A percentile compares a stretch with the other conserved stretches of the same genome.
phyloP scores from a whole-genome alignment of 2,329 filamentous ascomycete genomes.

The Pseudocercospora pini-densiflorae region DNA sequence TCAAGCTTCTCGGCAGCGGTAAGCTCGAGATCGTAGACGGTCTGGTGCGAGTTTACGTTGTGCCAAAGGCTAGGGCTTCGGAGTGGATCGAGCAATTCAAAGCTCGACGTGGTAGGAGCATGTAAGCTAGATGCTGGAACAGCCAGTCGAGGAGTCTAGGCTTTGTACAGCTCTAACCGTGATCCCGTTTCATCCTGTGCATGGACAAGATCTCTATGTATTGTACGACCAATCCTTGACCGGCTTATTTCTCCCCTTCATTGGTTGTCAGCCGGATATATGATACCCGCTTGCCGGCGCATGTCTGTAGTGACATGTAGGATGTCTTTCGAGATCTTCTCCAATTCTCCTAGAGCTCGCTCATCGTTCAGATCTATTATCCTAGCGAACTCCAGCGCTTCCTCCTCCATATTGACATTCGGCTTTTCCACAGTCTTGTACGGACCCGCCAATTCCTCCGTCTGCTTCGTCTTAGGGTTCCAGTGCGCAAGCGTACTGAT shows the following conservation, averaged over 20 bases:
- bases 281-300: slow-evolving; percentile 50
- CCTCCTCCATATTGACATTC: slow-evolving; percentile 53
- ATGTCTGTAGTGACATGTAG: slow-evolving; percentile 49
- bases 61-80: slow-evolving; percentile 71
- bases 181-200: neutral
- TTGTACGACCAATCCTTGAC: slow-evolving; percentile 1
- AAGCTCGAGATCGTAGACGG: slow-evolving; percentile 89
- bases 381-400: slow-evolving; percentile 52
- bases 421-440: slow-evolving; percentile 41
- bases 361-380: slow-evolving; percentile 48
- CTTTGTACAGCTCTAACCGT: neutral
- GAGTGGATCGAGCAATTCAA: slow-evolving; percentile 89
- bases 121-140: neutral
- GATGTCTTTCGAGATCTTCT: slow-evolving; percentile 48
- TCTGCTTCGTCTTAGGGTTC: slow-evolving; percentile 51
- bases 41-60: slow-evolving; percentile 78
- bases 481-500: slow-evolving; percentile 48
- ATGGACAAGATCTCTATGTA: neutral
- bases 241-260: slow-evolving; percentile 8
- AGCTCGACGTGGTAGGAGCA: slow-evolving; percentile 52
- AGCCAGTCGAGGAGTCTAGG: neutral
- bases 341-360: slow-evolving; percentile 44
- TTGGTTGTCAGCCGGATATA: slow-evolving; percentile 45
- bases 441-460: slow-evolving; percentile 44
- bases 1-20: slow-evolving; percentile 74